Evolutionary conservation across 2,329 filamentous ascomycete species (phyloP).

Genomic region (Neonectria punicea): DNA sequence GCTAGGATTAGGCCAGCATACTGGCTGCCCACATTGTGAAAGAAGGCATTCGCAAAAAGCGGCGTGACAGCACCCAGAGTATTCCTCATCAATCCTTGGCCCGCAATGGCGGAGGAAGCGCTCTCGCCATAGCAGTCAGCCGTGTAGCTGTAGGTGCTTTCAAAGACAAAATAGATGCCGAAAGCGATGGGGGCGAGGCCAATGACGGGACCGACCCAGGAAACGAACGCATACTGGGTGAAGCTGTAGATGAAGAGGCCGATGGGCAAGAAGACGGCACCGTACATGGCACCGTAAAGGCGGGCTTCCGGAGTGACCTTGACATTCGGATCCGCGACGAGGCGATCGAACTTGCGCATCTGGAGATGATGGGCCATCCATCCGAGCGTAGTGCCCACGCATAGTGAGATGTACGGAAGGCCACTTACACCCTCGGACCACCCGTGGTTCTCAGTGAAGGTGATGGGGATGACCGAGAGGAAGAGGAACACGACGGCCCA

Average conservation of each 20-base stretch:
- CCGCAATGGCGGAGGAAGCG: slow-evolving; percentile 35
- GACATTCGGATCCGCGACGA: slow-evolving; percentile 30
- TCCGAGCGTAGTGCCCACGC: slow-evolving; percentile 33
- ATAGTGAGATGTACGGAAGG: slow-evolving; percentile 36
- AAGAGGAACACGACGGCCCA: slow-evolving; percentile 40
- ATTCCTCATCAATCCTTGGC: slow-evolving; percentile 36
- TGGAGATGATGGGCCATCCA: slow-evolving; percentile 36
- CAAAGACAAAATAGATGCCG: slow-evolving; percentile 37
- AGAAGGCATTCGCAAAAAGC: slow-evolving; percentile 36
- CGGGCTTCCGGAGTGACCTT: slow-evolving; percentile 37
- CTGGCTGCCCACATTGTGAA: slow-evolving; percentile 36
- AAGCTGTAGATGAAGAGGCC: slow-evolving; percentile 38
- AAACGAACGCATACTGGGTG: slow-evolving; percentile 31
- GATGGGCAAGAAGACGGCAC: slow-evolving; percentile 35
- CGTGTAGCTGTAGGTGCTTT: slow-evolving; percentile 37
- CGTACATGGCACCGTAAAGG: slow-evolving; percentile 37
- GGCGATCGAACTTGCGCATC: slow-evolving; percentile 37
- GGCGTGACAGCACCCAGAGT: slow-evolving; percentile 36
- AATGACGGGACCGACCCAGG: slow-evolving; percentile 33
- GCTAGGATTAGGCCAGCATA: slow-evolving; percentile 36
- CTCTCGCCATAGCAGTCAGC: slow-evolving; percentile 37
- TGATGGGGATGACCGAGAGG: slow-evolving; percentile 37
- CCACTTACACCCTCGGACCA: slow-evolving; percentile 33
- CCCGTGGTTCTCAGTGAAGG: slow-evolving; percentile 34
- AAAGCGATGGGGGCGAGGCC: slow-evolving; percentile 36